Conservation (phyloP, 2,329 filamentous ascomycete species). For the Pseudogymnoascus sp. region DNA sequence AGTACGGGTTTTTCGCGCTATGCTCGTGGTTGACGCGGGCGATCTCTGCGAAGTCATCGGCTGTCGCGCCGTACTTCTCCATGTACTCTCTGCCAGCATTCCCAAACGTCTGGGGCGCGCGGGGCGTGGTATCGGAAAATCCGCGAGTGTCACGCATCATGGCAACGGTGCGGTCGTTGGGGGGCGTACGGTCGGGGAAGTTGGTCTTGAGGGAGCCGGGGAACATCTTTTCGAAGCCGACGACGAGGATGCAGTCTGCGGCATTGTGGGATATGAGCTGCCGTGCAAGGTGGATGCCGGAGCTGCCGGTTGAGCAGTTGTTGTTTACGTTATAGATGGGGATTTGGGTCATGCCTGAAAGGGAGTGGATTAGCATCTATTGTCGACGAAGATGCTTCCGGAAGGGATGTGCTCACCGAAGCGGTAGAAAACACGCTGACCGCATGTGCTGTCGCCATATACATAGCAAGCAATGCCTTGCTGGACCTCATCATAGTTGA, state of each 20-base stretch:
- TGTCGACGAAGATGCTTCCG: neutral
- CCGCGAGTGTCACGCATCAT: conserved; percentile 84
- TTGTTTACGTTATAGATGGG: conserved; percentile 25
- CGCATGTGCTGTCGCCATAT: conserved; percentile 21
- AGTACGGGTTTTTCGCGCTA: conserved; percentile 87
- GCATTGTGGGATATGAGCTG: conserved; percentile 17
- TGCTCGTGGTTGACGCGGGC: conserved; percentile 88
- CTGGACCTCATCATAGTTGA: conserved; percentile 95
- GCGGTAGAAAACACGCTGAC: conserved; percentile 24
- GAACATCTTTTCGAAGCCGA: conserved; percentile 25
- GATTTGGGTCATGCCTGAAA: conserved; percentile 20
- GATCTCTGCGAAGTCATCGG: conserved; percentile 90
- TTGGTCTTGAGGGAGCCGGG: conserved; percentile 17
- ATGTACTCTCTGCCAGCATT: conserved; percentile 93
- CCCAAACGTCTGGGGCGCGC: conserved; percentile 87
- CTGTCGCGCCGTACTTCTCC: conserved; percentile 82
- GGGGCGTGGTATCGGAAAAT: conserved; percentile 65
- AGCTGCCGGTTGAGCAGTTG: conserved; percentile 21
- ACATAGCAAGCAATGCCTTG: conserved; percentile 65
- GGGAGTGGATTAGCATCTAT: neutral
- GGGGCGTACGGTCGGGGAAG: conserved; percentile 16
- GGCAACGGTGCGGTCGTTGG: conserved; percentile 42
- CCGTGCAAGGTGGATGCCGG: conserved; percentile 20
- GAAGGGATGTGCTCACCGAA: conserved; percentile 13
- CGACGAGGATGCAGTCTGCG: conserved; percentile 21